Evolutionary conservation across 2,329 filamentous ascomycete genomes (phyloP), one percentile per base, ranked within the genome.

Genomic region (Didymella pinodella): DNA sequence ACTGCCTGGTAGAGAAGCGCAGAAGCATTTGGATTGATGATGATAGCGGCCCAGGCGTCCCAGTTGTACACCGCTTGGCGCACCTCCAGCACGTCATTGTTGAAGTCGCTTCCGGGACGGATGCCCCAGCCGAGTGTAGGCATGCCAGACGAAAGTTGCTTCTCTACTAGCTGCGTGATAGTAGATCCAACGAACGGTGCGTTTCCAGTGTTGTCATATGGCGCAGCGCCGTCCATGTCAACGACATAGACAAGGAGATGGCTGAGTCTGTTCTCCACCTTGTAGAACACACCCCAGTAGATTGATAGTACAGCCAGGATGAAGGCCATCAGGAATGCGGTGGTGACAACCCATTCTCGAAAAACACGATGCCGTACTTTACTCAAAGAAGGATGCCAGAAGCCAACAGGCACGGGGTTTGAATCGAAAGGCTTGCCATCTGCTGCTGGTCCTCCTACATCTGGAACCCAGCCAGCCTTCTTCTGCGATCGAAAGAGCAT

Each of bases 11-110:
- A 83, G 0, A 90, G 78, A 20, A 88, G 76, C 0, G 81, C 75
- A 0, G 86, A 88, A 0, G 88, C 86, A 64, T 89, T 88, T 0
- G 86, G 71, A 60, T 88, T 86, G 63, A 90, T 79, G 54, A 89
- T 81, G 46, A 90, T 81, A 0, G 87, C 87, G 0, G 84, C 86
- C 80, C 84, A 89, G 10, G 82, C 81, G 29, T 86, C 76, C 63
- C 82, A 84, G 54, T 88, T 78, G 69, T 87, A 89, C 1, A 90
- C 79, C 3, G 80, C 83, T 65, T 85, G 81, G 4, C 86, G 82
- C 2, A 89, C 86, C 16, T 79, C 77, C 32, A 83, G 75, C 0
- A 85, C 83, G 54, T 88, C 84, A 65, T 85, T 80, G 63, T 82
- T 72, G 75, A 87, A 89, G 4, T 82, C 75, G 2, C 80, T 77